Percentiles rank a stretch among this genome's conserved stretches.
Evolutionary conservation across 352 stramenopile genomes (phyloP).

Genomic region (Globisporangium nunn): DNA sequence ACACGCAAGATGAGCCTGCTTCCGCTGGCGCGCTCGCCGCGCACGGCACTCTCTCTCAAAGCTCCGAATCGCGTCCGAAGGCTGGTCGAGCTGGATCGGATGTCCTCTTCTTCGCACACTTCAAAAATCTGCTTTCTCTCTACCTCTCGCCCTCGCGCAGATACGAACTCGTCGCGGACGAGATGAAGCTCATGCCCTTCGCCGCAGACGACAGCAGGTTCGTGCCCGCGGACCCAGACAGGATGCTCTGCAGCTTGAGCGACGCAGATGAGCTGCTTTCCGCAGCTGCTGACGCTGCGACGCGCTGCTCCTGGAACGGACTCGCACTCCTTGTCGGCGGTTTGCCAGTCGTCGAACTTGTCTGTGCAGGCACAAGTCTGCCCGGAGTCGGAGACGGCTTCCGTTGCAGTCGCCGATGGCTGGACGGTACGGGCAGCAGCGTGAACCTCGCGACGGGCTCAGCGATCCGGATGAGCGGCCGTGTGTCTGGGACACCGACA

Average conservation of each 20-base stretch:
- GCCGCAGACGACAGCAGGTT: conserved; percentile 60
- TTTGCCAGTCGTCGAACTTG: conserved; percentile 17
- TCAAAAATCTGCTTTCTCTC: conserved; percentile 58
- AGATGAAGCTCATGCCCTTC: conserved; percentile 80
- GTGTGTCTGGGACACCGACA: conserved; percentile 56
- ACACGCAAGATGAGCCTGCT: background rate
- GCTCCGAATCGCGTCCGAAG: no score
- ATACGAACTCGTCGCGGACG: conserved; percentile 67
- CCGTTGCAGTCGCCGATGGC: conserved; percentile 42
- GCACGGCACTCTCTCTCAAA: background rate
- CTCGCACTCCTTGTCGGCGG: conserved; percentile 18
- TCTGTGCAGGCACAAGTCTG: background rate
- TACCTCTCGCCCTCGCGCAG: conserved; percentile 38
- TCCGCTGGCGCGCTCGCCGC: background rate
- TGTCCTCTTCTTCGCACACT: background rate
- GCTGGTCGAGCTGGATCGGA: conserved; percentile 1
- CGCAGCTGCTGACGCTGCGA: background rate
- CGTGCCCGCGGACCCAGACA: conserved; percentile 58
- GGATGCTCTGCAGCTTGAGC: conserved; percentile 54
- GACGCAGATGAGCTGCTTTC: conserved; percentile 22
- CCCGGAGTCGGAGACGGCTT: conserved; percentile 19
- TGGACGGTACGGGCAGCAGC: conserved; percentile 63
- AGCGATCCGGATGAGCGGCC: conserved; percentile 57
- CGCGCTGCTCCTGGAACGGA: conserved; percentile 28
- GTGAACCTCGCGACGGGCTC: conserved; percentile 78